Evolutionary conservation across 805 yeast species (phyloP).

Genomic region (Starmerella asiatica): DNA sequence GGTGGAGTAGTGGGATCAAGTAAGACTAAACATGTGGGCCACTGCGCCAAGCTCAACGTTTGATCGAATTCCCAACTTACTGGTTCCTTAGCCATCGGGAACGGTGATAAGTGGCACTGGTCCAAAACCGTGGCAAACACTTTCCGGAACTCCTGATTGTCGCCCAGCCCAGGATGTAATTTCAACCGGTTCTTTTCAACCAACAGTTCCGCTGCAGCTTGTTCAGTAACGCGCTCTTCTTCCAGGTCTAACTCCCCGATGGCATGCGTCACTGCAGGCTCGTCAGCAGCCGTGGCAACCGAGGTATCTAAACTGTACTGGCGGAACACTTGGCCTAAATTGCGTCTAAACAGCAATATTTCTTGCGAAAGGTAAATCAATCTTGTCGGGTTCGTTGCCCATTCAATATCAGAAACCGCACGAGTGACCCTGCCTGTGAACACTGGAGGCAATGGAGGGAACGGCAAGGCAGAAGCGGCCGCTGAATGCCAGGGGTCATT

Average conservation of each 20-base stretch:
- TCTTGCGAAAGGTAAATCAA: slow-evolving; percentile 75
- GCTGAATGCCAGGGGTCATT: slow-evolving; percentile 93
- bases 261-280: slow-evolving; percentile 2
- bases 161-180: slow-evolving; percentile 12
- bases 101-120: slow-evolving; percentile 82
- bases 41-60: slow-evolving; percentile 55
- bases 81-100: slow-evolving; percentile 46
- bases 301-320: slow-evolving; percentile 41
- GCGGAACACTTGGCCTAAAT: slow-evolving; percentile 53
- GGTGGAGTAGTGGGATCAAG: slow-evolving; percentile 58
- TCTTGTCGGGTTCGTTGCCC: slow-evolving; percentile 68
- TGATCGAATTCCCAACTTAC: slow-evolving; percentile 59
- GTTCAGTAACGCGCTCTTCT: slow-evolving; percentile 18
- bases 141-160: slow-evolving; percentile 30
- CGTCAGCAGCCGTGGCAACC: slow-evolving; percentile 21
- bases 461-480: slow-evolving; percentile 52
- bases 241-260: slow-evolving; percentile 11
- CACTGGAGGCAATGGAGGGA: slow-evolving; percentile 50
- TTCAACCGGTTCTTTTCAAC: background rate
- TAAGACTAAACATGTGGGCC: slow-evolving; percentile 54
- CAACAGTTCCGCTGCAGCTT: slow-evolving; percentile 7
- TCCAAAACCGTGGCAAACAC: slow-evolving; percentile 69
- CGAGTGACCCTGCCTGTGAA: slow-evolving; percentile 58
- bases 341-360: slow-evolving; percentile 59
- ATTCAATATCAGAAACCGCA: slow-evolving; percentile 38